Percentiles rank a stretch among this genome's conserved stretches.
Conservation (phyloP, 2,329 filamentous ascomycete genomes). For the Pseudogymnoascus sp. region DNA sequence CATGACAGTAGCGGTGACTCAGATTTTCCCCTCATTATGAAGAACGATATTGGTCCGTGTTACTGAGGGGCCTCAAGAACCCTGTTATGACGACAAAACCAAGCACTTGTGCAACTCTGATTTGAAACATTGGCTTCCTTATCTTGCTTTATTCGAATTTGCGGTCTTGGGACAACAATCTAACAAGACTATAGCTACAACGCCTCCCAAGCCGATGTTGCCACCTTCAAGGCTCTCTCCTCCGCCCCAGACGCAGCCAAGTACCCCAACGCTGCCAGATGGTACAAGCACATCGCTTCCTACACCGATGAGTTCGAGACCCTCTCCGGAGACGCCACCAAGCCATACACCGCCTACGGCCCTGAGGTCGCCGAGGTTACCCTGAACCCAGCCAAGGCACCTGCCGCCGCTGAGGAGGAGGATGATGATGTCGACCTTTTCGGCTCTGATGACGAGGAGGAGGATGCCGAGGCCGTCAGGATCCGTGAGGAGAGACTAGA, state of each 20-base stretch:
- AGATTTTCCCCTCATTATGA: conserved; percentile 42
- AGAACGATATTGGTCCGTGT: conserved; percentile 93
- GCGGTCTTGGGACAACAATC: conserved; percentile 14
- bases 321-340: conserved; percentile 83
- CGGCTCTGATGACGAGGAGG: conserved; percentile 87
- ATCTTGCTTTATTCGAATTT: conserved; percentile 16
- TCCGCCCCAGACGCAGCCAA: conserved; percentile 69
- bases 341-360: conserved; percentile 83
- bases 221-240: conserved; percentile 83
- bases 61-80: conserved; percentile 93
- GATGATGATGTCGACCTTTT: conserved; percentile 91
- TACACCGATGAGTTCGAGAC: conserved; percentile 89
- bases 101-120: conserved; percentile 77
- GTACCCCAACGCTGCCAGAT: conserved; percentile 89
- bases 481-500: conserved; percentile 83
- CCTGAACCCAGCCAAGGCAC: conserved; percentile 78
- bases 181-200: conserved; percentile 32
- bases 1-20: conserved; percentile 1
- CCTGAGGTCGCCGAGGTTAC: conserved; percentile 72
- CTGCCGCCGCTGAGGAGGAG: conserved; percentile 59
- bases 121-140: conserved; percentile 19
- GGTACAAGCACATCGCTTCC: conserved; percentile 97
- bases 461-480: conserved; percentile 77
- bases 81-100: conserved; percentile 69
- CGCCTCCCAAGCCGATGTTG: conserved; percentile 92